phyloP scores from a whole-genome alignment of 176 grass and related monocot species.

The Aegilops longissima region DNA sequence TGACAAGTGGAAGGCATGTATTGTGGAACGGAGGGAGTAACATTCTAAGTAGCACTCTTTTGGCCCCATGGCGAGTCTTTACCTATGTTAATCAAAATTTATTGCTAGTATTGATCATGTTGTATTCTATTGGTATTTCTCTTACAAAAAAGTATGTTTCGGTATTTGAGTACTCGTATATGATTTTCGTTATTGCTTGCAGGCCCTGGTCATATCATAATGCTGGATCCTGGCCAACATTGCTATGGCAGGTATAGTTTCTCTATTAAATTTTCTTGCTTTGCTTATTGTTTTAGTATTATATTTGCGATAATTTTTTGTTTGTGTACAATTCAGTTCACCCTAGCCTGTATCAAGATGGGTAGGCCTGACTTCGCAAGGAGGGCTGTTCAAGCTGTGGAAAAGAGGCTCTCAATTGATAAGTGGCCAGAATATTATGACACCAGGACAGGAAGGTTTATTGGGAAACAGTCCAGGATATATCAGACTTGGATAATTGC shows the following conservation, averaged over 20 bases:
- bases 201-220: conserved; percentile 98
- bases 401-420: conserved; percentile 79
- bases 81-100: neutral
- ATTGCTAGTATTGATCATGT: conserved; percentile 4
- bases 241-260: conserved; percentile 81
- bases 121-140: conserved; percentile 11
- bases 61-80: neutral
- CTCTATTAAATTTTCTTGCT: neutral
- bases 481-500: conserved; percentile 96
- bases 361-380: conserved; percentile 77
- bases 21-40: neutral
- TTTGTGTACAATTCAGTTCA: conserved; percentile 66
- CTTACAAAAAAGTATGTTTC: neutral
- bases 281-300: neutral
- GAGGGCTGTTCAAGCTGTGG: conserved; percentile 73
- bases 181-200: conserved; percentile 28
- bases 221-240: conserved; percentile 88
- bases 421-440: conserved; percentile 98
- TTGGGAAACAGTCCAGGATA: conserved; percentile 79
- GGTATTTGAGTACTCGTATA: conserved; percentile 9
- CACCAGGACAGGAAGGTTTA: conserved; percentile 82
- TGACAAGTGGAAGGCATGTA: too few relatives aligned
- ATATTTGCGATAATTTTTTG: conserved; percentile 1
- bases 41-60: conserved; percentile 9
- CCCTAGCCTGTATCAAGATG: conserved; percentile 97